phyloP scores from a whole-genome alignment of 2,329 filamentous ascomycete species.

The Trichoderma breve region DNA sequence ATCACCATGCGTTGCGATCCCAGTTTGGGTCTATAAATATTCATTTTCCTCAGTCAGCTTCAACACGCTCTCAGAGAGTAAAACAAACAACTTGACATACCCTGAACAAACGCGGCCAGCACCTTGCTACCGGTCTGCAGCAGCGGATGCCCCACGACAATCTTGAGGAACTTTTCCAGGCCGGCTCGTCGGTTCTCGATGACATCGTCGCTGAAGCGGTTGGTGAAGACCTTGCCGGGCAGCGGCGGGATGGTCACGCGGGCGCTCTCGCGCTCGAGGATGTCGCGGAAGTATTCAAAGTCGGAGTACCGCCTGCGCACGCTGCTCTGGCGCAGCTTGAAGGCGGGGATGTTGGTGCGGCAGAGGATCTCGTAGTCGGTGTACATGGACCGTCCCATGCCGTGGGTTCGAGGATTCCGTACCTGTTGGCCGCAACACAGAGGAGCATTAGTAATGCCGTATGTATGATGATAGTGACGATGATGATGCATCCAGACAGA shows the following conservation, averaged over 20 bases:
- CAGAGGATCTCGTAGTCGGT: slow-evolving; percentile 98
- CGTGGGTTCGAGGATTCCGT: slow-evolving; percentile 88
- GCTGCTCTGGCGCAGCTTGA: slow-evolving; percentile 86
- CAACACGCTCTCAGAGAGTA: neutral
- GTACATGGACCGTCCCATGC: slow-evolving; percentile 94
- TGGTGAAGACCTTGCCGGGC: slow-evolving; percentile 96
- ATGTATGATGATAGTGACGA: neutral
- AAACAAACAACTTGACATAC: slow-evolving; percentile 45
- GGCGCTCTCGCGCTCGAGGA: slow-evolving; percentile 90
- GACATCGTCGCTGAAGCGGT: slow-evolving; percentile 96
- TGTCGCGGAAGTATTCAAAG: slow-evolving; percentile 98
- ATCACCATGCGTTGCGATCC: slow-evolving; percentile 86
- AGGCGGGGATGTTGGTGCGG: slow-evolving; percentile 97
- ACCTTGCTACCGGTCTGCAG: slow-evolving; percentile 98
- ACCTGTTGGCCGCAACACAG: slow-evolving; percentile 56
- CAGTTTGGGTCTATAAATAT: slow-evolving; percentile 68
- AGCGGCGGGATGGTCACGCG: slow-evolving; percentile 93
- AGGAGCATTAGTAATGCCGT: neutral
- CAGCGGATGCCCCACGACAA: slow-evolving; percentile 93
- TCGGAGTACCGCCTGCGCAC: slow-evolving; percentile 95
- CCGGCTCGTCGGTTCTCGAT: slow-evolving; percentile 92
- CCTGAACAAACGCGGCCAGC: slow-evolving; percentile 92
- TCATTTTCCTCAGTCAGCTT: neutral
- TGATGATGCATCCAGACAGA: neutral
- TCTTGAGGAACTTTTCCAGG: slow-evolving; percentile 92